phyloP scores from a whole-genome alignment of 2,329 filamentous ascomycete species.

The Tympanopsis confertula region DNA sequence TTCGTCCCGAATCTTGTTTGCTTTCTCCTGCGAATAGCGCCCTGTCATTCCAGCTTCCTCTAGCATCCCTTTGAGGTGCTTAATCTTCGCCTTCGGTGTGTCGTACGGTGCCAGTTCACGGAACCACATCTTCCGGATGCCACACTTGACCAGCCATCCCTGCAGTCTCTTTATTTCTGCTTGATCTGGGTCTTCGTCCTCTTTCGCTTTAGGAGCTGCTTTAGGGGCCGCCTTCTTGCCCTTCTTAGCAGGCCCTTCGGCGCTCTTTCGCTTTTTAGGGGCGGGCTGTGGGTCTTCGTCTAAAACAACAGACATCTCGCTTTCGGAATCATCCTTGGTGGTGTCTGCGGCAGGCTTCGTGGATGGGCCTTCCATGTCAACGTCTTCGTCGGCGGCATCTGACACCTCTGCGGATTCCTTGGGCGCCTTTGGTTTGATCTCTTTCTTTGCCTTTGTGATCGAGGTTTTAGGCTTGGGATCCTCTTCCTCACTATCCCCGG shows the following conservation, averaged over 20 bases:
- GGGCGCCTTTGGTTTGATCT: not conserved
- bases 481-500: conserved; percentile 1
- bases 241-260: conserved; percentile 4
- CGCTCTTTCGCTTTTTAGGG: conserved; percentile 9
- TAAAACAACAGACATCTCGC: conserved; percentile 49
- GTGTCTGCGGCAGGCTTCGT: conserved; percentile 2
- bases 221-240: conserved; percentile 2
- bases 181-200: conserved; percentile 30
- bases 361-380: too few species aligned
- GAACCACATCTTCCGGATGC: conserved; percentile 54
- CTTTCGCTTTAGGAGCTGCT: conserved; percentile 2
- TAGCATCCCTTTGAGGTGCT: conserved; percentile 48
- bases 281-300: conserved; percentile 37
- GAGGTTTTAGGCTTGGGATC: not conserved
- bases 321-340: conserved; percentile 22
- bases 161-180: conserved; percentile 55
- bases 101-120: conserved; percentile 46
- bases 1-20: conserved; percentile 48
- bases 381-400: not conserved
- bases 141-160: conserved; percentile 53
- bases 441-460: not conserved
- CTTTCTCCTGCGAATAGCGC: conserved; percentile 50
- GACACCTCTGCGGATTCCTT: not conserved
- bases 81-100: conserved; percentile 48
- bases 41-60: conserved; percentile 54